phyloP scores from a whole-genome alignment of 164 flowering plant genomes.

The Liquidambar formosana region DNA sequence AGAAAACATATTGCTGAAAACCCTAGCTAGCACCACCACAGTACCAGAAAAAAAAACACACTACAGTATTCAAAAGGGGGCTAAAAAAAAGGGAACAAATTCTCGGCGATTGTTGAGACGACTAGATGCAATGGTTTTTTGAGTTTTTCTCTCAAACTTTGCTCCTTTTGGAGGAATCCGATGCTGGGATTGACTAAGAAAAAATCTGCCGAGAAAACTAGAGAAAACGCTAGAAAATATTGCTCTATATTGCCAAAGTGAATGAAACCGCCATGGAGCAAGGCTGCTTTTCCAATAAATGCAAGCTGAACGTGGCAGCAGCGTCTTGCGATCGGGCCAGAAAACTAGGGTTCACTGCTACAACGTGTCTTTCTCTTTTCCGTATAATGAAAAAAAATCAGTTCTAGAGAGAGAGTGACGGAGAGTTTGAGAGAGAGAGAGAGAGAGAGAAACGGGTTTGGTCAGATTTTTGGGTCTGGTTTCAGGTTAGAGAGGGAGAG shows the following conservation, averaged over 20 bases:
- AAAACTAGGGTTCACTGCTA: slow-evolving; percentile 18
- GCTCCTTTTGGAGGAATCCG: slow-evolving; percentile 7
- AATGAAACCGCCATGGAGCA: too few relatives aligned
- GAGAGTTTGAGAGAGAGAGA: slow-evolving; percentile 5
- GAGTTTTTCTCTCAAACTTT: neutral
- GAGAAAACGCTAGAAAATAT: neutral
- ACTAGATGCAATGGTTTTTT: neutral
- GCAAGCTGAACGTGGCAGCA: neutral
- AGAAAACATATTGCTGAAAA: slow-evolving; percentile 25
- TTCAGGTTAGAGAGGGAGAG: slow-evolving; percentile 7
- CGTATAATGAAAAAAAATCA: slow-evolving; percentile 2
- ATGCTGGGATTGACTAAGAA: neutral
- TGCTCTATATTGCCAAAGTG: too few relatives aligned
- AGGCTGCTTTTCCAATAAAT: neutral
- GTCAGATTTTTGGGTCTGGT: neutral
- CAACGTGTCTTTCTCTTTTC: too few relatives aligned
- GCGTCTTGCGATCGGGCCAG: slow-evolving; percentile 2
- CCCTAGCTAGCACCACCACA: neutral
- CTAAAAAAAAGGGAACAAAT: too few relatives aligned
- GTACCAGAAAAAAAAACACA: too few relatives aligned
- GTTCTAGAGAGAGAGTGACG: slow-evolving; percentile 1
- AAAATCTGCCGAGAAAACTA: neutral
- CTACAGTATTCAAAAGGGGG: neutral
- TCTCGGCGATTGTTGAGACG: neutral
- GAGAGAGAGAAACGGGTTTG: neutral